Evolutionary conservation across 768 basidiomycete species (phyloP).

Genomic region (Amanita rimosa): DNA sequence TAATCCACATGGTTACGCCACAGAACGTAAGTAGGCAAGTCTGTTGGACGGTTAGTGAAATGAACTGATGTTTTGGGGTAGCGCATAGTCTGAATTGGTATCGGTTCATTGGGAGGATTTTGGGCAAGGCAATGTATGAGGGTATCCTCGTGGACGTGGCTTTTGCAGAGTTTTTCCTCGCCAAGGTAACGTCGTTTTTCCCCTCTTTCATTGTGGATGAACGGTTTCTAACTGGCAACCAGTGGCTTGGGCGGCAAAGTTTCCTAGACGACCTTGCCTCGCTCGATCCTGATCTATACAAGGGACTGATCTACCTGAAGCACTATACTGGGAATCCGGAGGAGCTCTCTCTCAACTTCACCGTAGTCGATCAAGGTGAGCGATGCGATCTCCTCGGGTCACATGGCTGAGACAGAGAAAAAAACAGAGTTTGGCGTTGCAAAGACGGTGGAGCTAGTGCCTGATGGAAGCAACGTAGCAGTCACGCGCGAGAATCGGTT

Average conservation of each 20-base stretch:
- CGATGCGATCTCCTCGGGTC: conserved; percentile 1
- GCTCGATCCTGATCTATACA: conserved; percentile 86
- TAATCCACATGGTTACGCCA: conserved; percentile 86
- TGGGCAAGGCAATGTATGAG: conserved; percentile 95
- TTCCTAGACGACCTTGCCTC: conserved; percentile 90
- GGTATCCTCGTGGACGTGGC: conserved; percentile 92
- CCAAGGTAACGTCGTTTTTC: conserved; percentile 40
- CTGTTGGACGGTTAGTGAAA: not conserved
- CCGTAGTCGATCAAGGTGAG: conserved; percentile 76
- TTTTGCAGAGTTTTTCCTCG: conserved; percentile 92
- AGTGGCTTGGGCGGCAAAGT: conserved; percentile 91
- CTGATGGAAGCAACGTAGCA: conserved; percentile 68
- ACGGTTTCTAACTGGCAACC: not conserved
- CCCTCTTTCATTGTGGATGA: not conserved
- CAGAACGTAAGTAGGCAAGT: conserved; percentile 47
- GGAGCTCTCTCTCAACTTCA: conserved; percentile 85
- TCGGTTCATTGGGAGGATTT: conserved; percentile 82
- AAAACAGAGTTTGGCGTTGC: conserved; percentile 70
- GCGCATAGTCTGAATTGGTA: conserved; percentile 88
- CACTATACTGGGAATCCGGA: conserved; percentile 82
- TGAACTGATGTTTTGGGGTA: conserved; percentile 17
- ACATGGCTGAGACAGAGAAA: not conserved
- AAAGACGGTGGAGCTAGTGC: conserved; percentile 66
- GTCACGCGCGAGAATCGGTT: conserved; percentile 87
- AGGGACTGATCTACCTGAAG: conserved; percentile 86